phyloP scores from a whole-genome alignment of 169 alveolate species.

The Plasmodium falciparum region DNA sequence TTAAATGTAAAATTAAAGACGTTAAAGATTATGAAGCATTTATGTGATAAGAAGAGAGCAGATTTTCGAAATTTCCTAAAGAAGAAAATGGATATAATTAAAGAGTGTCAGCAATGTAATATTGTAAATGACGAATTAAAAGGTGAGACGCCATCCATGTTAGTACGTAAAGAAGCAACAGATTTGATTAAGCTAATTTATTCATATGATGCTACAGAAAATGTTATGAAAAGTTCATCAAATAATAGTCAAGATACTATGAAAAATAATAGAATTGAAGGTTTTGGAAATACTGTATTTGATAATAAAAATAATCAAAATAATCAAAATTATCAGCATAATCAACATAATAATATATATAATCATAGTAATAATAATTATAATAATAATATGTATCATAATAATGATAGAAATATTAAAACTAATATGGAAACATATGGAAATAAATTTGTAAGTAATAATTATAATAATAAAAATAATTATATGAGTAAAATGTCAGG shows the following conservation, averaged over 20 bases:
- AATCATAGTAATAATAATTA: too few species aligned
- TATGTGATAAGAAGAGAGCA: conserved; percentile 77
- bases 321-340: not conserved
- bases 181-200: conserved; percentile 52
- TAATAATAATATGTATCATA: not conserved
- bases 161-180: conserved; percentile 67
- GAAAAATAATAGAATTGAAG: conserved; percentile 68
- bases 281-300: conserved; percentile 51
- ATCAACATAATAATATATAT: too few species aligned
- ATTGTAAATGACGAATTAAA: conserved; percentile 65
- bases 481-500: conserved; percentile 72
- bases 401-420: not conserved
- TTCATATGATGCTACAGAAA: conserved; percentile 43
- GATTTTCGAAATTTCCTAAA: conserved; percentile 66
- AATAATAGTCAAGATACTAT: conserved; percentile 32
- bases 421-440: not conserved
- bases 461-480: conserved; percentile 21
- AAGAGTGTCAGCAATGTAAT: conserved; percentile 56
- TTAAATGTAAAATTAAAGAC: conserved; percentile 82
- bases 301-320: not conserved
- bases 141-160: conserved; percentile 72
- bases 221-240: conserved; percentile 11
- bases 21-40: conserved; percentile 81
- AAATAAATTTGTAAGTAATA: not conserved
- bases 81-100: conserved; percentile 54